These are phyloP conservation scores for Suillus weaverae DNA, from an alignment of 768 basidiomycete genomes.

Conservation along the genomic window DNA sequence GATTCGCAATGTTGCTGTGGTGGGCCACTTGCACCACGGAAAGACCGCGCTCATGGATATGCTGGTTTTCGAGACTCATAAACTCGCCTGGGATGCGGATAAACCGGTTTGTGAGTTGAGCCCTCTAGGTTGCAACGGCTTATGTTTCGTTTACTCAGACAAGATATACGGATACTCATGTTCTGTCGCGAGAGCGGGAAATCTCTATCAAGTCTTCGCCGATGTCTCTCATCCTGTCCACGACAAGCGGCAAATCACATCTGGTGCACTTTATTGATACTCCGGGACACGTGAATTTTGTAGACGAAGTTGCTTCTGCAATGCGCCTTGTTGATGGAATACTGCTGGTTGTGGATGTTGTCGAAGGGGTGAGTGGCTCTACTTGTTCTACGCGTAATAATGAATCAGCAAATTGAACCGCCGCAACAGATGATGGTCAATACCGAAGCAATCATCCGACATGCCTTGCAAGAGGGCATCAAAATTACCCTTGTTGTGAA, in stretches of 20 bases:
- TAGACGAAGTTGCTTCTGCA: constrained; percentile 93
- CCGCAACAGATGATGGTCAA: constrained; percentile 80
- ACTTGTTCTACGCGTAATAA: neutral
- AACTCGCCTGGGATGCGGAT: constrained; percentile 91
- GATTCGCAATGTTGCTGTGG: constrained; percentile 94
- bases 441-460: constrained; percentile 83
- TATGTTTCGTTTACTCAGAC: constrained; percentile 47
- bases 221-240: constrained; percentile 88
- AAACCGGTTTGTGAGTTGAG: constrained; percentile 58
- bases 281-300: constrained; percentile 97
- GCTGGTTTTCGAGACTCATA: constrained; percentile 96
- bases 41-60: constrained; percentile 98
- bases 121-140: constrained; percentile 18
- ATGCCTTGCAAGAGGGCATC: constrained; percentile 85
- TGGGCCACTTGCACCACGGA: constrained; percentile 96
- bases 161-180: constrained; percentile 95
- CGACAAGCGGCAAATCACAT: constrained; percentile 88
- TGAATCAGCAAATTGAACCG: constrained; percentile 18
- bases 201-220: constrained; percentile 97
- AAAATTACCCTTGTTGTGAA: constrained; percentile 93
- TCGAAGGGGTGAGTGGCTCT: constrained; percentile 73
- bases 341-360: constrained; percentile 93
- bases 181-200: constrained; percentile 82
- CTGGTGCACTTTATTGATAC: constrained; percentile 94
- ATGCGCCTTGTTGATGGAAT: constrained; percentile 90